Percentiles rank a stretch among this genome's conserved stretches.
Conservation (phyloP, 2,329 filamentous ascomycete species). For the Penicillium sp. region DNA sequence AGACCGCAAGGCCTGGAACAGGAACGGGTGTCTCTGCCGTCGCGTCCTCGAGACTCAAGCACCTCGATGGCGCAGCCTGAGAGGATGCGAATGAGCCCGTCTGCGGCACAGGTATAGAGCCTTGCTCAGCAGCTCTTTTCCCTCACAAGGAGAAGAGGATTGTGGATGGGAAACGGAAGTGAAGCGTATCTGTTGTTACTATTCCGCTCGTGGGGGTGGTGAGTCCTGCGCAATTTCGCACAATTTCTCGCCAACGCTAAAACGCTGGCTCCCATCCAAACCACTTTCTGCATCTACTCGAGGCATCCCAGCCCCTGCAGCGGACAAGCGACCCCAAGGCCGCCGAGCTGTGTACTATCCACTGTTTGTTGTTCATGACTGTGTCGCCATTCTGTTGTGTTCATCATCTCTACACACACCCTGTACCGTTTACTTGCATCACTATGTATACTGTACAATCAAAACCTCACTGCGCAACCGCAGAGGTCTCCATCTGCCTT, state of each 20-base stretch:
- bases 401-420: not conserved
- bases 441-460: too few species aligned
- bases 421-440: constrained; percentile 2
- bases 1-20: constrained; percentile 16
- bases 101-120: constrained; percentile 13
- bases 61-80: constrained; percentile 14
- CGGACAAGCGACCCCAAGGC: not conserved
- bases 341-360: not conserved
- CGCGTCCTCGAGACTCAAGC: constrained; percentile 16
- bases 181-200: too few species aligned
- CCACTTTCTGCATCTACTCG: too few species aligned
- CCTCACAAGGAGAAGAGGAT: not conserved
- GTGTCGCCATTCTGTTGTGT: too few species aligned
- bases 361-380: too few species aligned
- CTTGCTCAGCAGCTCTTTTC: not conserved
- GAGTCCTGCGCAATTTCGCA: too few species aligned
- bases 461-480: too few species aligned
- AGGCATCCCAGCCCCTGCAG: not conserved
- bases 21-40: constrained; percentile 15
- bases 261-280: too few species aligned
- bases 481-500: too few species aligned
- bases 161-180: not conserved
- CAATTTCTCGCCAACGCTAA: too few species aligned
- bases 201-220: too few species aligned
- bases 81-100: constrained; percentile 5